These are phyloP conservation scores for Naegleria lovaniensis DNA, from an alignment of 208 protist genomes.

Conservation along the genomic window DNA sequence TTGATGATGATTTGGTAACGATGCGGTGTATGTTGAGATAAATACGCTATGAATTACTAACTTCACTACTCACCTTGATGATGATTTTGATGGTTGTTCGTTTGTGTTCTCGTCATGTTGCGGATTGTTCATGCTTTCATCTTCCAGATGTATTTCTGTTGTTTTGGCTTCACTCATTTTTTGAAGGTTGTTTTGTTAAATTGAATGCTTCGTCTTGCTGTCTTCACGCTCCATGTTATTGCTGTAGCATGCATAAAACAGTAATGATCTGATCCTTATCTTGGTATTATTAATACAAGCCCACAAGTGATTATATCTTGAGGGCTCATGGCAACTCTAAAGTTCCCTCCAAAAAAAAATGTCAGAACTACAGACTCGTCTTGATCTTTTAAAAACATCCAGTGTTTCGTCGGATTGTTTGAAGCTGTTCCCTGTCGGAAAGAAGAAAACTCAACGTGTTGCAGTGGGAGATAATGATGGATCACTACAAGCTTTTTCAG, in stretches of 20 bases:
- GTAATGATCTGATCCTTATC: too few species aligned
- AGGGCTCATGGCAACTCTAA: too few species aligned
- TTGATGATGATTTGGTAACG: too few species aligned
- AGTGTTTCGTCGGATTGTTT: constrained; percentile 45
- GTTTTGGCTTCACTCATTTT: not conserved
- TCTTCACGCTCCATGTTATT: too few species aligned
- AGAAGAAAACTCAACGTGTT: constrained; percentile 65
- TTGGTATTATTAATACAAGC: too few species aligned
- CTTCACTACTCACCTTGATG: not conserved
- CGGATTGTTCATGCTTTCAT: not conserved
- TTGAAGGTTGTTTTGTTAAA: too few species aligned
- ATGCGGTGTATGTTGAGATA: too few species aligned
- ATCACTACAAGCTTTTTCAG: constrained; percentile 51
- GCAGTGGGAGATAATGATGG: constrained; percentile 62
- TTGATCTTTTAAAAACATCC: not conserved
- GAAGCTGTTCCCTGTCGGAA: constrained; percentile 61
- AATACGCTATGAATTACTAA: too few species aligned
- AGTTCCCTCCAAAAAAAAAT: constrained; percentile 1
- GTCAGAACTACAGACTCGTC: not conserved
- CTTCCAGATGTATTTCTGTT: not conserved
- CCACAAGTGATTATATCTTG: too few species aligned
- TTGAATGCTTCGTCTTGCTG: too few species aligned
- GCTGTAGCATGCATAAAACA: too few species aligned
- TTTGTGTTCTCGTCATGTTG: not conserved
- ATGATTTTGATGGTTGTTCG: not conserved